Evolutionary conservation across 2,329 filamentous ascomycete genomes (phyloP), one percentile per base, ranked within the genome.

Genomic region (Fusarium anguioides): DNA sequence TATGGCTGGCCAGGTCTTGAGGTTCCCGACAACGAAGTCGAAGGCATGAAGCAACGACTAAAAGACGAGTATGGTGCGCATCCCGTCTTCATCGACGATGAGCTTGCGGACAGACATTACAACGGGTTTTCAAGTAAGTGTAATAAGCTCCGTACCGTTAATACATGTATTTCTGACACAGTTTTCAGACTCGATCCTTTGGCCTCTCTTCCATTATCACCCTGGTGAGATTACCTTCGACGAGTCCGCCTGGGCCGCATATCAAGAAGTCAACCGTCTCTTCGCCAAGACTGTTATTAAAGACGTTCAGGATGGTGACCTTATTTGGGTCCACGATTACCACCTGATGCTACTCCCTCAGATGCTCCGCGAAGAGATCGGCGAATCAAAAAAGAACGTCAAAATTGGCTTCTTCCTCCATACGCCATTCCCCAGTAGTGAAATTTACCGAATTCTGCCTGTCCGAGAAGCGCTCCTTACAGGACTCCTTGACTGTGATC

Each of bases 341-440:
- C 96, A 99, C 79, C 84, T 98, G 64, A 98, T 98, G 94, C 89
- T 99, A 20, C 86, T 99, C 31, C 96, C 96, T 29, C 89, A 95
- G 75, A 96, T 98, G 94, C 86, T 99, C 60, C 92, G 96, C 64
- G 92, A 97, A 74, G 93, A 96, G 79, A 90, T 97, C 59, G 92
- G 91, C 58, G 80, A 88, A 66, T 86, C 84, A 63, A 93, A 91
- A 81, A 93, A 94, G 81, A 96, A 97, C 71, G 89, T 98, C 80
- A 97, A 97, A 83, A 96, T 99, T 73, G 96, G 95, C 70, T 98
- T 98, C 86, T 99, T 98, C 84, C 83, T 98, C 33, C 96, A 99
- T 79, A 98, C 96, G 0, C 95, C 96, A 1, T 99, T 98, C 81
- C 96, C 96, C 14, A 97, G 93, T 77, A 96, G 92, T 72, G 95